Base-by-base conservation (phyloP, 2,329 filamentous ascomycete species). In the Meredithiella fracta region DNA sequence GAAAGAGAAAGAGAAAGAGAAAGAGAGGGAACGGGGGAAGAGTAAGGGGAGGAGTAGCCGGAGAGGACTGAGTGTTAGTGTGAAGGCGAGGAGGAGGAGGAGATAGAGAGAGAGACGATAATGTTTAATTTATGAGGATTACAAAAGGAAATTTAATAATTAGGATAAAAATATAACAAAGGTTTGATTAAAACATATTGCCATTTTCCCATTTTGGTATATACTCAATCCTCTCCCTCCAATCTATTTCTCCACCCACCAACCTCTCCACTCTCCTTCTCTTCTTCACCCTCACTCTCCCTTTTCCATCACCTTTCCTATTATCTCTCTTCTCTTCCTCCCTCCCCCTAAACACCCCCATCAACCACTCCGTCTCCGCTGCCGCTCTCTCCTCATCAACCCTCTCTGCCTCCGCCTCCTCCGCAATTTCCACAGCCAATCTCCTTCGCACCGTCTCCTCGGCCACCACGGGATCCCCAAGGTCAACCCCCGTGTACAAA, bases 351-450 rank as follows among this genome's bases (percentile, higher is more conserved):
- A 77, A 59, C 15, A 75, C 57, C 8, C 64, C 61, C 75, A 75
- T 77, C 65, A 78, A 65, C 49, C 67, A 63, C 25, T 61, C 59
- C 61, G 77, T 75, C 31, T 72, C 73, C 23, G 64, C 61, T 47
- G 66, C 66, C 54, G 68, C 71, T 1, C 65, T 67, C 40, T 65
- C 65, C 15, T 65, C 64, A 59, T 78, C 75, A 14, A 65, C 59
- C 2, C 64, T 61, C 25, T 75, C 71, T 0, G 74, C 73, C 38
- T 71, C 66, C 11, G 62, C 65, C 59, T 77, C 74, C 47, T 73
- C 69, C 9, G 63, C 62, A 40, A 68, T 64, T 59, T 76, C 73
- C 0, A 64, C 62, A 15, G 63, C 63, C 58, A 77, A 69, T 31
- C 70, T 67, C 17, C 63, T 63, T 44, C 63, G 62, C 9, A 75